Percentiles rank a stretch among this genome's conserved stretches.
These are phyloP conservation scores for Cicer bijugum DNA, from an alignment of 306 rosid genomes.

Conservation along the genomic window DNA sequence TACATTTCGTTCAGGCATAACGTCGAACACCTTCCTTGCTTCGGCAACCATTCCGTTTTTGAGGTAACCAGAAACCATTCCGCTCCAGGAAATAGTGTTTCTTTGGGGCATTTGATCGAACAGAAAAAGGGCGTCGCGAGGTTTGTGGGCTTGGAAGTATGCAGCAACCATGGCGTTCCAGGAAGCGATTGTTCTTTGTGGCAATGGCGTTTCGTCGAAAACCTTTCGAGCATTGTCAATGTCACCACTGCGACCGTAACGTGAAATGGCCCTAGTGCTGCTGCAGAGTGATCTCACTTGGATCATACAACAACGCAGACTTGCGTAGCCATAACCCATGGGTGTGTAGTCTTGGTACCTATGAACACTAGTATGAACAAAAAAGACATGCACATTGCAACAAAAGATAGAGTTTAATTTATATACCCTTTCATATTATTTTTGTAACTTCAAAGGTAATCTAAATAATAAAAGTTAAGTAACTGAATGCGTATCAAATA, in stretches of 20 bases:
- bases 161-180: slow-evolving; percentile 66
- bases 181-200: slow-evolving; percentile 43
- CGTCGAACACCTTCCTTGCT: slow-evolving; percentile 51
- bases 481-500: too few species aligned
- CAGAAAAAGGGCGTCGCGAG: slow-evolving; percentile 48
- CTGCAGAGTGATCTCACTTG: slow-evolving; percentile 43
- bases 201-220: slow-evolving; percentile 54
- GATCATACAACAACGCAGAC: slow-evolving; percentile 10
- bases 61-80: slow-evolving; percentile 50
- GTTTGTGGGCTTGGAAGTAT: slow-evolving; percentile 53
- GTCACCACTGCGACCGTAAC: slow-evolving; percentile 45
- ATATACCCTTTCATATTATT: too few species aligned
- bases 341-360: too few species aligned
- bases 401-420: too few species aligned
- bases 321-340: slow-evolving; percentile 25
- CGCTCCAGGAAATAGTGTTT: slow-evolving; percentile 59
- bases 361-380: too few species aligned
- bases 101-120: slow-evolving; percentile 56
- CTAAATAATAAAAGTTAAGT: too few species aligned
- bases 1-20: slow-evolving; percentile 57
- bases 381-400: too few species aligned
- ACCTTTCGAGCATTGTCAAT: slow-evolving; percentile 54
- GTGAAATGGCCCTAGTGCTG: slow-evolving; percentile 40
- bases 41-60: slow-evolving; percentile 51
- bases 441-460: too few species aligned